These are phyloP conservation scores for Pyronema domesticum DNA, from an alignment of 495 filamentous ascomycete genomes.

Conservation along the genomic window DNA sequence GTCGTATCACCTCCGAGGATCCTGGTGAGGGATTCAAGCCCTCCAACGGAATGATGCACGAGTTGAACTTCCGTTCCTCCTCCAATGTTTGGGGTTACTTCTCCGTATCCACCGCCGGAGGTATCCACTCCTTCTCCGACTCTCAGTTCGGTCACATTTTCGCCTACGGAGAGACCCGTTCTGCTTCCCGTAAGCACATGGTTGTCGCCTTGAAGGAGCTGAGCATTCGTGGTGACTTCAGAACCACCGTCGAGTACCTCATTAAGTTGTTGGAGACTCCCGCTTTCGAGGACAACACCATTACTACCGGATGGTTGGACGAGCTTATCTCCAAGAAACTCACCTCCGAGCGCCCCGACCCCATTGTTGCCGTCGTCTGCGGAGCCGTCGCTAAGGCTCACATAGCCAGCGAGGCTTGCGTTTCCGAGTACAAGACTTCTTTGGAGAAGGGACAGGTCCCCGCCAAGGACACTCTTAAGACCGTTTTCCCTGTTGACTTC, in stretches of 20 bases:
- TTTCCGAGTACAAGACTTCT: slow-evolving; percentile 67
- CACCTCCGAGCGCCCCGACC: slow-evolving; percentile 88
- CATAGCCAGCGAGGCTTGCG: slow-evolving; percentile 70
- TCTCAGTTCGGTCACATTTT: slow-evolving; percentile 99
- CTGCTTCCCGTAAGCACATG: slow-evolving; percentile 97
- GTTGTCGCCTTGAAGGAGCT: slow-evolving; percentile 95
- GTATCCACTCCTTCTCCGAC: slow-evolving; percentile 98
- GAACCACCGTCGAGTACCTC: slow-evolving; percentile 95
- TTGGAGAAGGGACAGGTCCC: slow-evolving; percentile 97
- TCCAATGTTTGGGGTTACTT: slow-evolving; percentile 99
- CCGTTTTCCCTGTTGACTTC: slow-evolving; percentile 94
- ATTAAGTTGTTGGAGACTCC: slow-evolving; percentile 98
- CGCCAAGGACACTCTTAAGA: slow-evolving; percentile 88
- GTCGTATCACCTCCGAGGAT: slow-evolving; percentile 98
- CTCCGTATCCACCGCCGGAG: slow-evolving; percentile 87
- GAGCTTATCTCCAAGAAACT: slow-evolving; percentile 96
- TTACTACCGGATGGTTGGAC: slow-evolving; percentile 97
- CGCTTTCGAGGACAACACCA: slow-evolving; percentile 97
- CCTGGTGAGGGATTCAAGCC: slow-evolving; percentile 99
- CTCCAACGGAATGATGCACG: slow-evolving; percentile 95
- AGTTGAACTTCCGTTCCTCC: slow-evolving; percentile 94
- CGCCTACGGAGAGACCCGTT: slow-evolving; percentile 91
- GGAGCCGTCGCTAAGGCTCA: slow-evolving; percentile 93
- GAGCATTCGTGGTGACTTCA: slow-evolving; percentile 98
- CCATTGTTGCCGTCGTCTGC: slow-evolving; percentile 75